A percentile compares a stretch with the other conserved stretches of the same genome.
phyloP scores from a whole-genome alignment of 768 basidiomycete species.

The Ephemerocybe angulata region DNA sequence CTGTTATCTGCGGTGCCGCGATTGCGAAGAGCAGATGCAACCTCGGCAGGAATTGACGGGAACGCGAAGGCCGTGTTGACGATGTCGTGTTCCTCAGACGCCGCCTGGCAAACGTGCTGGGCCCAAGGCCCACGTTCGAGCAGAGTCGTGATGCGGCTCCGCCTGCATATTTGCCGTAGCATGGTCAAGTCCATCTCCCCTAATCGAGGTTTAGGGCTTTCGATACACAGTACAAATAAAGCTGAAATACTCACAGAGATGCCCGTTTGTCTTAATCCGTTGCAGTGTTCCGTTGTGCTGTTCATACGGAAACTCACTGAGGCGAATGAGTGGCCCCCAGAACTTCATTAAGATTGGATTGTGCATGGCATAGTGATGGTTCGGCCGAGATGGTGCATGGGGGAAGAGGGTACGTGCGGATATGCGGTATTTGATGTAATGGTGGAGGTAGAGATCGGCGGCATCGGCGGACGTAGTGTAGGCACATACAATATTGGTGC shows the following conservation, averaged over 20 bases:
- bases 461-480: conserved; percentile 9
- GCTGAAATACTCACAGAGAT: neutral
- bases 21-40: too few species aligned
- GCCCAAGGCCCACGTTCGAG: too few species aligned
- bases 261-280: neutral
- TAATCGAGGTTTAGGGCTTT: conserved; percentile 3
- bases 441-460: conserved; percentile 12
- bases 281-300: conserved; percentile 3
- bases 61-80: too few species aligned
- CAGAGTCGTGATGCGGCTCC: conserved; percentile 10
- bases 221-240: neutral
- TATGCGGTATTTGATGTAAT: conserved; percentile 19
- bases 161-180: conserved; percentile 16
- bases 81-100: too few species aligned
- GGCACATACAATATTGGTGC: conserved; percentile 19
- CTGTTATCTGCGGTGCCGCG: too few species aligned
- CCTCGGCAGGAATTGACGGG: too few species aligned
- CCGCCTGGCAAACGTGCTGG: too few species aligned
- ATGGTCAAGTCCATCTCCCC: conserved; percentile 23
- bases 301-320: conserved; percentile 1
- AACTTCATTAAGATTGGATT: neutral
- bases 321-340: conserved; percentile 2
- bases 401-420: conserved; percentile 17
- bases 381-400: conserved; percentile 14
- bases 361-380: conserved; percentile 26